Evolutionary conservation across 164 flowering plant genomes (phyloP), one percentile per base, ranked within the genome.

Genomic region (Malania oleifera): DNA sequence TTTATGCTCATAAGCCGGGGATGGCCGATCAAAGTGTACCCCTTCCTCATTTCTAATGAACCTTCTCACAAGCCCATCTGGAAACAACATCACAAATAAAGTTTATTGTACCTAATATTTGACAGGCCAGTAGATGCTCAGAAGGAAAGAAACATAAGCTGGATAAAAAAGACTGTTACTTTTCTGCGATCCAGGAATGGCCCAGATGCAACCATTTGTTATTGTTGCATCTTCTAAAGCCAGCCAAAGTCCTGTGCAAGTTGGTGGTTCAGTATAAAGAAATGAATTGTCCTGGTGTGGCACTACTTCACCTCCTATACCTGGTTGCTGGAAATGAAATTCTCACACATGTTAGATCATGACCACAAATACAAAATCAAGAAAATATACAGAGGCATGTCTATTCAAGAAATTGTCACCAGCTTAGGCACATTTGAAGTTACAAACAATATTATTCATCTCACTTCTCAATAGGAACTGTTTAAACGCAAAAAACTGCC

Each of bases 251-350:
- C 97, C 97, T 0, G 88, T 88, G 75, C 99, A 95, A 38, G 93
- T 85, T 61, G 80, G 34, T 23, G 99, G 97, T 44, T 88, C 85
- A 26, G 99, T 91, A 59, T 76, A 80, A 14, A 95, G 82, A 74
- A 95, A 90, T 7, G 97, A 91, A 63, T 91, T 95, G 66, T 91
- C 96, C 73, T 95, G 97, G 71, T 95, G 99, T 5, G 95, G 97
- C 61, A 86, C 92, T 13, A 91, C 99, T 76, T 91, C 97, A 35
- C 96, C 97, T 56, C 99, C 97, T 66, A 95, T 95, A 49, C 97
- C 97, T 2, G 97, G 99, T 95, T 95, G 99, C 96, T 91, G 91
- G 53, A 57, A 69, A 58, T 20, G 54, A 62, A 62, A 63, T 25
- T n/a, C 25, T 19, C 20, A 35, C 8, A 51, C 0, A n/a, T n/a